Evolutionary conservation across 768 basidiomycete genomes (phyloP), one percentile per base, ranked within the genome.

Genomic region (Boletales sp.): DNA sequence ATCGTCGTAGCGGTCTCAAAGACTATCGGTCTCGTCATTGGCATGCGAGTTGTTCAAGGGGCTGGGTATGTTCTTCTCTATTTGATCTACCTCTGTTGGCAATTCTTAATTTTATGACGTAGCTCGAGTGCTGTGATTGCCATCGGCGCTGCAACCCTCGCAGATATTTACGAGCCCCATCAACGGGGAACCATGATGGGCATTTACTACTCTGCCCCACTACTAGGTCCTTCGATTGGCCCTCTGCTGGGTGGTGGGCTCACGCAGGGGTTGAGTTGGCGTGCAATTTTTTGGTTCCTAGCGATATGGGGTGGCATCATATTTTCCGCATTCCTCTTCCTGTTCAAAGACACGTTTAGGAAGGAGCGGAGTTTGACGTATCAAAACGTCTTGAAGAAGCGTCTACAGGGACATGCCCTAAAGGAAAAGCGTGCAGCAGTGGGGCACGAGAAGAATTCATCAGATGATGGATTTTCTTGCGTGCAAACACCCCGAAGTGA

Each of bases 261-360:
- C 4, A 83, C 88, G 0, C 75, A 83, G 47, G 78, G 72, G 0
- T 81, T 85, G 61, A 74, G 70, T 50, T 95, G 94, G 94, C 80
- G 92, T 33, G 82, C 86, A 0, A 80, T 87, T 1, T 92, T 95
- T 68, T 94, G 88, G 81, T 91, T 94, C 64, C 74, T 94, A 31
- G 74, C 79, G 2, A 83, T 86, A 25, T 76, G 83, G 55, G 79
- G 80, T 6, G 83, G 81, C 0, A 38, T 74, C 13, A 79, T 77
- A 48, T 71, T 81, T 49, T 35, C 79, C 19, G 69, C 75, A 14
- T 90, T 90, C 65, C 51, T 87, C 31, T 63, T 84, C n/a, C 69
- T 84, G 60, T 90, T 93, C 73, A 79, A 78, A 48, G 91, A 96
- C 61, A 92, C 90, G 0, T 94, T 89, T 70, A 79, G 93, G 30